Conservation (phyloP, 768 basidiomycete species). For the Suillus lakei region DNA sequence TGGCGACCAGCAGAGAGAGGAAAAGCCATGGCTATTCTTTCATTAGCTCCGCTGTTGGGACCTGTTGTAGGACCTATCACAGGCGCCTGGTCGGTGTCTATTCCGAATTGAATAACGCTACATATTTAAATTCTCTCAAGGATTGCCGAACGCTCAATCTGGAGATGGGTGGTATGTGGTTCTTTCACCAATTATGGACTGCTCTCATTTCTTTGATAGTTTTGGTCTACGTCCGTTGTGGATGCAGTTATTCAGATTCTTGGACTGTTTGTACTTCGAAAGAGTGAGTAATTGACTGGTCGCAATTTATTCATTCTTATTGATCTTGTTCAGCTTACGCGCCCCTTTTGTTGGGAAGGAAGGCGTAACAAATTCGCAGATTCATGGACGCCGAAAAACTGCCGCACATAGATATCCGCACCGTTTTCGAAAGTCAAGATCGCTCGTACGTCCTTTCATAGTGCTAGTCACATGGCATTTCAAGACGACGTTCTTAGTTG, state of each 20-base stretch:
- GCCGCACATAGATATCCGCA: constrained; percentile 42
- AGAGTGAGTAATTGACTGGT: constrained; percentile 50
- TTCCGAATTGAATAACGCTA: neutral
- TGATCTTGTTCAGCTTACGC: constrained; percentile 27
- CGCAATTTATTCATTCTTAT: constrained; percentile 19
- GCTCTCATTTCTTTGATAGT: constrained; percentile 37
- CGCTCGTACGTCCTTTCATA: constrained; percentile 44
- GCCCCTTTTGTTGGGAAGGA: constrained; percentile 46
- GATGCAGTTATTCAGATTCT: constrained; percentile 57
- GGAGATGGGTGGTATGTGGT: constrained; percentile 70
- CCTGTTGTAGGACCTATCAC: constrained; percentile 67
- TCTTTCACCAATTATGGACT: neutral
- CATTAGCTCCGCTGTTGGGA: constrained; percentile 67
- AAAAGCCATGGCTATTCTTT: constrained; percentile 64
- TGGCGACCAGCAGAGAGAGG: constrained; percentile 68
- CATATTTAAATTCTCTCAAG: constrained; percentile 26
- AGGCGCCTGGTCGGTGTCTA: constrained; percentile 54
- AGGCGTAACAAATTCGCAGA: constrained; percentile 51
- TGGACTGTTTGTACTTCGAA: constrained; percentile 62
- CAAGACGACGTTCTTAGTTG: constrained; percentile 41
- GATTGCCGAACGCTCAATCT: constrained; percentile 64
- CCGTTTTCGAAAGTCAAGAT: constrained; percentile 50
- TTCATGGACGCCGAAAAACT: constrained; percentile 54
- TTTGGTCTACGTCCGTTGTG: constrained; percentile 68
- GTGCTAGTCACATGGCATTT: neutral